Base-by-base conservation (phyloP, 2,329 filamentous ascomycete genomes). In the Scedosporium boydii region DNA sequence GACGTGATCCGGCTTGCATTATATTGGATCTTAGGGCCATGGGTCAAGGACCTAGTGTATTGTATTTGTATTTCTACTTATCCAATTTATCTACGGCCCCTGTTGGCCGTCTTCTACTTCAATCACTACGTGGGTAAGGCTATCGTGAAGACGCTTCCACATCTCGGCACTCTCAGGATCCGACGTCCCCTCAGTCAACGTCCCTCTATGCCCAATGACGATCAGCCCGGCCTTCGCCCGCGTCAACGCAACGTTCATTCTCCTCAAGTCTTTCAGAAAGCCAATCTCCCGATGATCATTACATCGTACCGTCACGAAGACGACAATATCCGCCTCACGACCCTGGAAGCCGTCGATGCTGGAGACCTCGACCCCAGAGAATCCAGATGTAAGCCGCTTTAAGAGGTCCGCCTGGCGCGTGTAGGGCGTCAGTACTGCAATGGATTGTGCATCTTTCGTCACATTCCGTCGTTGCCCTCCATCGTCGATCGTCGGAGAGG, bases 341-440 rank as follows among this genome's bases (percentile, higher is more conserved):
- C 75, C 76, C 61, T 80, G 76, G 63, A 76, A 79, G 3, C 72
- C 72, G 64, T 79, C 77, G 55, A 79, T 74, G 59, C 74, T 78
- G 1, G 70, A 74, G 1, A 77, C 69, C 57, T 75, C 69, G 1
- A 77, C 66, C 26, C 69, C 65, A 0, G 69, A 53, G 16, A 72
- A 63, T 1, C 64, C 63, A 7, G 67, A 55, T 0, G 69, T 61
- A 6, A 68, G 62, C 5, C 61, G 64, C 57, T 66, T 69, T 3
- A 78, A 69, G 1, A 72, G 58, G 2, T 74, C 70, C 3, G 65
- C 70, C 66, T 78, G 75, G 1, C 70, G 69, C 1, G 69, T 72
- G 61, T 78, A 79, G 1, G 75, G 76, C 1, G 76, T 77, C 3
- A 79, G 64, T 1, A 78, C 71, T 7, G 70, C 73, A 29, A 78